Percentiles rank a stretch among this genome's conserved stretches.
phyloP scores from a whole-genome alignment of 2,329 filamentous ascomycete species.

The Didymellaceae sp. region DNA sequence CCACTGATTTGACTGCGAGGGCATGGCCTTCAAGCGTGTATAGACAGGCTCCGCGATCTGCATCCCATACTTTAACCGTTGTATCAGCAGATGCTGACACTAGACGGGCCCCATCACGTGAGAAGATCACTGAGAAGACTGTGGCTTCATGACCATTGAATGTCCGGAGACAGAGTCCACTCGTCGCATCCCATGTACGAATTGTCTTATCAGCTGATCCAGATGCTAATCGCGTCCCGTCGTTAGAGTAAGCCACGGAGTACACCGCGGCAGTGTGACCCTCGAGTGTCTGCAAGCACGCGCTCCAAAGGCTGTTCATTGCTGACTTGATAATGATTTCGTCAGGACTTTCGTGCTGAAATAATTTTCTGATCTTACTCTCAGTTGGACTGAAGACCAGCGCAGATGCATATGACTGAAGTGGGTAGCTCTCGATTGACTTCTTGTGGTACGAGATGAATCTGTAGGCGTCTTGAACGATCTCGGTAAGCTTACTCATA shows the following conservation, averaged over 20 bases:
- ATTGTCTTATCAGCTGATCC: constrained; percentile 12
- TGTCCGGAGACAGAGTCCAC: constrained; percentile 20
- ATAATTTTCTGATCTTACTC: too few relatives aligned
- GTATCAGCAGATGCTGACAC: background rate
- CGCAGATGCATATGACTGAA: constrained; percentile 33
- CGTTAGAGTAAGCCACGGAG: constrained; percentile 31
- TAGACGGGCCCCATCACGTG: background rate
- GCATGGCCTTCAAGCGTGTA: too few relatives aligned
- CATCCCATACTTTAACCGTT: too few relatives aligned
- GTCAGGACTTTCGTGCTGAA: background rate
- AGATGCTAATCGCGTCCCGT: constrained; percentile 27
- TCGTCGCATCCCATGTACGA: constrained; percentile 28
- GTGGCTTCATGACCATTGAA: constrained; percentile 11
- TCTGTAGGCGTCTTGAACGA: constrained; percentile 22
- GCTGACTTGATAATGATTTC: too few relatives aligned
- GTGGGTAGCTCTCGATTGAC: constrained; percentile 26
- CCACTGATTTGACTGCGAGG: too few relatives aligned
- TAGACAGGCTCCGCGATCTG: too few relatives aligned
- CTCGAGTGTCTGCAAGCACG: constrained; percentile 18
- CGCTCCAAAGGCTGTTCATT: too few relatives aligned
- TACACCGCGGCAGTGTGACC: constrained; percentile 13
- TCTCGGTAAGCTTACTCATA: background rate
- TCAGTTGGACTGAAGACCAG: too few relatives aligned
- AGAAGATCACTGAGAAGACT: background rate
- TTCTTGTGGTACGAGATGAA: constrained; percentile 33